Conservation (phyloP, 2,329 filamentous ascomycete genomes). For the Aspergillus persii region DNA sequence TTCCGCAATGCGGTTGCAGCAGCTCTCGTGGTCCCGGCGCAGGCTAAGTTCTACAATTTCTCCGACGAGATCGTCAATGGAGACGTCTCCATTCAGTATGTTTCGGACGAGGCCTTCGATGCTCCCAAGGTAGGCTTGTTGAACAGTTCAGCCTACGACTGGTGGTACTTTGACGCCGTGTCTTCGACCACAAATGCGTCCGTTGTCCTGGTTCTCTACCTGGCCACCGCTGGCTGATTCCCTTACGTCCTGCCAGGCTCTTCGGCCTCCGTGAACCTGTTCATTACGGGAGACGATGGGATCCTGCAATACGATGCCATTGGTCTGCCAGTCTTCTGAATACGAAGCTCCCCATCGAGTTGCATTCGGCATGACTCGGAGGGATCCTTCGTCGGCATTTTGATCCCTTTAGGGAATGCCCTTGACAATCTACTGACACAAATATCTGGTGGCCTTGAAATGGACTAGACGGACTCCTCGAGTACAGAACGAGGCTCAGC, state of each 20-base stretch:
- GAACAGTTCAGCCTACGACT: conserved; percentile 32
- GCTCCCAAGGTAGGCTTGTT: conserved; percentile 23
- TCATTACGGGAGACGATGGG: not conserved
- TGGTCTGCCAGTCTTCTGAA: not conserved
- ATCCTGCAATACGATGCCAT: not conserved
- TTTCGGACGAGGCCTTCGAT: conserved; percentile 17
- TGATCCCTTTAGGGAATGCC: not conserved
- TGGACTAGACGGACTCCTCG: no score
- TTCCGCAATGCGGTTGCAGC: not conserved
- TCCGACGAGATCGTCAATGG: not conserved
- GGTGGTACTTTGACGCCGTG: conserved; percentile 44
- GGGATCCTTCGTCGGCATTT: not conserved
- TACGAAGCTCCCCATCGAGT: not conserved
- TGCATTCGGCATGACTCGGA: not conserved
- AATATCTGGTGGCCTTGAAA: no score
- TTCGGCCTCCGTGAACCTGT: not conserved
- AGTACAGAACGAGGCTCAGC: no score
- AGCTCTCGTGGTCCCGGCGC: not conserved
- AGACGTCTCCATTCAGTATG: not conserved
- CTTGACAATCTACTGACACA: no score
- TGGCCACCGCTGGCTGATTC: conserved; percentile 33
- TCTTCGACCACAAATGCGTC: conserved; percentile 24
- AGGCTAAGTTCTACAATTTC: not conserved
- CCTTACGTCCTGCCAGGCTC: not conserved
- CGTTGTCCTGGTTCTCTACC: conserved; percentile 35